Conservation (phyloP, 106 monocot species). For the Dioscorea zingiberensis region DNA sequence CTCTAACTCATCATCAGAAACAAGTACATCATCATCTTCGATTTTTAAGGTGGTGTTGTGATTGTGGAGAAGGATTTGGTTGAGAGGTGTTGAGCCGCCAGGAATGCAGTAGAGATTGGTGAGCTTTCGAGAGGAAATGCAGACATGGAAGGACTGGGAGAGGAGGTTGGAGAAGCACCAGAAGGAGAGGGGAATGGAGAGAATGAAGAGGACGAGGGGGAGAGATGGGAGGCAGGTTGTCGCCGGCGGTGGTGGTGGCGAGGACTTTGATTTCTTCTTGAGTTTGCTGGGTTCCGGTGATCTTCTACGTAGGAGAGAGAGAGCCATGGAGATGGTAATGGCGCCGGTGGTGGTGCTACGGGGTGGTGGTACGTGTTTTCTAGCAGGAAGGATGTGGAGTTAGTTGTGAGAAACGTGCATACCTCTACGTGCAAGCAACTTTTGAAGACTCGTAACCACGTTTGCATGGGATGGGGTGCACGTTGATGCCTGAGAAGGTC, state of each 20-base stretch:
- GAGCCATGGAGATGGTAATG: constrained; percentile 5
- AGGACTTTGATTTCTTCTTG: not conserved
- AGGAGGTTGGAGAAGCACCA: constrained; percentile 22
- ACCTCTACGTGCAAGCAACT: too few relatives aligned
- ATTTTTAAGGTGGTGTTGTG: not conserved
- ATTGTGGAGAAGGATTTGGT: too few relatives aligned
- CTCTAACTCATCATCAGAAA: not conserved
- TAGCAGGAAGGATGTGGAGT: too few relatives aligned
- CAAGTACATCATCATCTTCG: not conserved
- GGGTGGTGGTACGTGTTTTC: too few relatives aligned
- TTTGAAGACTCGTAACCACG: too few relatives aligned
- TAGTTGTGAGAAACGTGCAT: too few relatives aligned
- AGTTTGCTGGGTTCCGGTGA: not conserved
- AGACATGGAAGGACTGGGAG: constrained; percentile 40
- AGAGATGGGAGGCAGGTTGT: not conserved
- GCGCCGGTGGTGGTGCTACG: not conserved
- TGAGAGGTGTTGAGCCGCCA: constrained; percentile 6
- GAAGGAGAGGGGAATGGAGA: constrained; percentile 15
- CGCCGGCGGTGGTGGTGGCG: not conserved
- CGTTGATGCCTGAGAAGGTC: too few relatives aligned
- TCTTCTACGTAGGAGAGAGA: constrained; percentile 11
- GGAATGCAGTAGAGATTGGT: constrained; percentile 41
- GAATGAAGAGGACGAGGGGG: constrained; percentile 10
- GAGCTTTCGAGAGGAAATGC: constrained; percentile 42
- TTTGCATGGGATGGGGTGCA: too few relatives aligned